Evolutionary conservation across 805 yeast species (phyloP).

Genomic region (Schwanniomyces yamadae): DNA sequence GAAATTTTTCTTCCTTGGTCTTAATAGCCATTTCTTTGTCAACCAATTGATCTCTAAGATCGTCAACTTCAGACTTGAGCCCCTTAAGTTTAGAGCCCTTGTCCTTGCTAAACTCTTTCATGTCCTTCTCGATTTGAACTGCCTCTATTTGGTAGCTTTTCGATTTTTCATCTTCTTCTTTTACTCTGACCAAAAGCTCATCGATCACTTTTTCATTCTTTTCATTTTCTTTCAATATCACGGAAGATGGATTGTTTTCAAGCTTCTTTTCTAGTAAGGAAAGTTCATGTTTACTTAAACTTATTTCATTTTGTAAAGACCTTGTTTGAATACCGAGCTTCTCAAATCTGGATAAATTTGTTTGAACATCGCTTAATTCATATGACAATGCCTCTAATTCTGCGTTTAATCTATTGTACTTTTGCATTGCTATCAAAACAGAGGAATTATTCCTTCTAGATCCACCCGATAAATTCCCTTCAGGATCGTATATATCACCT

Average conservation of each 20-base stretch:
- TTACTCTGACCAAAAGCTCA: constrained; percentile 37
- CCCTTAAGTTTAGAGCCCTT: constrained; percentile 78
- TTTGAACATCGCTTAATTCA: constrained; percentile 40
- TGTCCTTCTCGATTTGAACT: constrained; percentile 62
- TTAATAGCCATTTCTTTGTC: constrained; percentile 43
- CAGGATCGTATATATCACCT: constrained; percentile 95
- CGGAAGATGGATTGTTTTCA: constrained; percentile 55
- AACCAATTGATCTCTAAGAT: constrained; percentile 32
- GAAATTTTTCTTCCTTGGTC: constrained; percentile 51
- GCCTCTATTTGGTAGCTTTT: constrained; percentile 44
- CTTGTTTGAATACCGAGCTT: constrained; percentile 49
- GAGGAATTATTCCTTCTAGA: constrained; percentile 63
- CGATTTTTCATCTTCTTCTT: constrained; percentile 30
- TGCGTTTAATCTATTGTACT: constrained; percentile 48
- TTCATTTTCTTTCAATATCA: constrained; percentile 51
- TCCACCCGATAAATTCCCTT: constrained; percentile 96
- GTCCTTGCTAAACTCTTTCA: constrained; percentile 74
- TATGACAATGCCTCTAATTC: constrained; percentile 41
- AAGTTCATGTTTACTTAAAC: constrained; percentile 58
- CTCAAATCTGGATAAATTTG: constrained; percentile 43
- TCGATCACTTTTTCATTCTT: constrained; percentile 46
- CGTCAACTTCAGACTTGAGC: constrained; percentile 51
- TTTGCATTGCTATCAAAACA: constrained; percentile 63
- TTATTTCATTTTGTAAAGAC: constrained; percentile 56
- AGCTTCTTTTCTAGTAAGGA: constrained; percentile 54